Evolutionary conservation across 306 rosid genomes (phyloP).

Genomic region (Malus sieversii): DNA sequence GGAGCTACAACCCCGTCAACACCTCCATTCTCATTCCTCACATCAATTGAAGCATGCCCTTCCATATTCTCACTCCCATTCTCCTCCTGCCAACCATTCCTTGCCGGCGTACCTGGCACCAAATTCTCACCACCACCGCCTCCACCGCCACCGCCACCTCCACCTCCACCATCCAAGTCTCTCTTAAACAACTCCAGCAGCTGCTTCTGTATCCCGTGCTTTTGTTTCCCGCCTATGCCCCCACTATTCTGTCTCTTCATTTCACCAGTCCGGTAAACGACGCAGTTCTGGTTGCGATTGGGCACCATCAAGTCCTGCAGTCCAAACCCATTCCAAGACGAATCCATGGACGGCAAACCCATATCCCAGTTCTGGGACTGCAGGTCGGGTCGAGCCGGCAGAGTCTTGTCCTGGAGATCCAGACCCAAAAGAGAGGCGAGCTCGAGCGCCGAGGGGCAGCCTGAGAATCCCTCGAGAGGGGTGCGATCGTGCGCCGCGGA

Average conservation of each 20-base stretch:
- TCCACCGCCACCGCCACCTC: neutral
- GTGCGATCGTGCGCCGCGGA: slow-evolving; percentile 39
- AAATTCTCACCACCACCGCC: slow-evolving; percentile 14
- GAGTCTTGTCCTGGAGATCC: slow-evolving; percentile 24
- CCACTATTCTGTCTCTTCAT: slow-evolving; percentile 22
- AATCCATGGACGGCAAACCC: slow-evolving; percentile 10
- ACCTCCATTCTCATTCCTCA: slow-evolving; percentile 4
- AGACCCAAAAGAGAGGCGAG: slow-evolving; percentile 53
- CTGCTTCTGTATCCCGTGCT: slow-evolving; percentile 52
- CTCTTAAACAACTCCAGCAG: slow-evolving; percentile 45
- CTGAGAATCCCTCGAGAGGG: slow-evolving; percentile 44
- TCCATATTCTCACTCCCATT: slow-evolving; percentile 10
- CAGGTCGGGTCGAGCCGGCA: slow-evolving; percentile 3
- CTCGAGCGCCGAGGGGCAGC: slow-evolving; percentile 49
- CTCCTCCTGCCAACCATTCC: slow-evolving; percentile 15
- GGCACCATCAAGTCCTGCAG: slow-evolving; percentile 49
- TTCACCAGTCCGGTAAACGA: slow-evolving; percentile 1
- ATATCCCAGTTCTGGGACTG: slow-evolving; percentile 16
- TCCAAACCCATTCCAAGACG: slow-evolving; percentile 14
- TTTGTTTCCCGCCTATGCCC: slow-evolving; percentile 34
- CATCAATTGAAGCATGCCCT: neutral
- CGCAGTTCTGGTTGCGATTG: slow-evolving; percentile 18
- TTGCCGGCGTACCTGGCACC: slow-evolving; percentile 20
- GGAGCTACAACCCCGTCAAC: slow-evolving; percentile 14
- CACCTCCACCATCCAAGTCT: slow-evolving; percentile 15